These are phyloP conservation scores for Pichia sp. DNA, from an alignment of 1,139 yeast species.

Conservation along the genomic window DNA sequence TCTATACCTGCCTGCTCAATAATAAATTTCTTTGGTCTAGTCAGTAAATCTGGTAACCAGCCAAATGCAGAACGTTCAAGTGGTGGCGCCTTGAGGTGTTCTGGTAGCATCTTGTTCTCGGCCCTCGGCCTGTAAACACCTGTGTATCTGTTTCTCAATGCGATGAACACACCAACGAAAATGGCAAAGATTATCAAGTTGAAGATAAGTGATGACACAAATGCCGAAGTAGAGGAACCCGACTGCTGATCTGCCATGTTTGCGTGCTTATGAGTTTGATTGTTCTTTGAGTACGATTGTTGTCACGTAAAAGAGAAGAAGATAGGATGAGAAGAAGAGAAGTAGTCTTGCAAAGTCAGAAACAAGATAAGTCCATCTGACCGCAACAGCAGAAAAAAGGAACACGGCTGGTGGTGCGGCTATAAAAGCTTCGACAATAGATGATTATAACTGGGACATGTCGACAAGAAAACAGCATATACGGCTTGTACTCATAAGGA, in stretches of 20 bases:
- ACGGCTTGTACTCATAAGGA: too few species aligned
- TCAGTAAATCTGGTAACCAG: conserved; percentile 52
- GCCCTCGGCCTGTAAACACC: conserved; percentile 68
- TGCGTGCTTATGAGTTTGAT: not conserved
- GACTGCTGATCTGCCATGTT: conserved; percentile 10
- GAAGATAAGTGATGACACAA: conserved; percentile 50
- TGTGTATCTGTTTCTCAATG: conserved; percentile 47
- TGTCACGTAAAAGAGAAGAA: too few species aligned
- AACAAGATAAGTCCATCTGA: too few species aligned
- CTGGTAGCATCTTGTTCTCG: conserved; percentile 49
- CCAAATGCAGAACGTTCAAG: conserved; percentile 56
- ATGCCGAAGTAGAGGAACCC: conserved; percentile 56
- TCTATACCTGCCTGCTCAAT: conserved; percentile 71
- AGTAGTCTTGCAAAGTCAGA: not conserved
- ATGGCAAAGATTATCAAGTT: conserved; percentile 48
- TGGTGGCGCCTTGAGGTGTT: conserved; percentile 55
- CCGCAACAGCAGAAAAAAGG: too few species aligned
- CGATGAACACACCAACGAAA: conserved; percentile 46
- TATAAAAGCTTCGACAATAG: too few species aligned
- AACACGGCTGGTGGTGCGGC: too few species aligned
- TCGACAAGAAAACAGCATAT: too few species aligned
- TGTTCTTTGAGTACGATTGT: too few species aligned
- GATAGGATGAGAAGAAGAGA: not conserved
- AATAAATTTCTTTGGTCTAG: conserved; percentile 56
- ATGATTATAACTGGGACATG: too few species aligned